A percentile compares a stretch with the other conserved stretches of the same genome.
These are phyloP conservation scores for Endotrypanum monterogeii DNA, from an alignment of 208 protist species.

Conservation along the genomic window DNA sequence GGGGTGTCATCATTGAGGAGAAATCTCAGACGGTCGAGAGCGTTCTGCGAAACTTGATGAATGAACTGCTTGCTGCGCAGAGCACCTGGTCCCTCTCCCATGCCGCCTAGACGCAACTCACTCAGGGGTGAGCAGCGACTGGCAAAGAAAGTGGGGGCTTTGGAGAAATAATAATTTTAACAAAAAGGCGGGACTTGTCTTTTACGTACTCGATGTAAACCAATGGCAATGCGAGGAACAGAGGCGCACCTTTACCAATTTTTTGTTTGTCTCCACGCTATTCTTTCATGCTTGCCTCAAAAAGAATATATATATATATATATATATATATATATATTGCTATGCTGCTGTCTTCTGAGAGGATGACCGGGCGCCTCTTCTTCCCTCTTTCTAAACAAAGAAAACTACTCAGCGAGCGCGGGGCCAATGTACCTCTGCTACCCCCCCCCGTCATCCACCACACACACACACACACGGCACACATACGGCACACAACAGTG, in stretches of 20 bases:
- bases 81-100: slow-evolving; percentile 29
- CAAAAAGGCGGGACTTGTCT: not conserved
- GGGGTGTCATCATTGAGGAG: slow-evolving; percentile 11
- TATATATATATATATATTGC: too few species aligned
- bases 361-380: too few species aligned
- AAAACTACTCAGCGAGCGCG: too few species aligned
- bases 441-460: not conserved
- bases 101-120: not conserved
- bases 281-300: too few species aligned
- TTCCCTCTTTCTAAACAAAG: too few species aligned
- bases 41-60: slow-evolving; percentile 63
- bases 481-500: too few species aligned
- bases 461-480: not conserved
- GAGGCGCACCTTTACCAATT: not conserved
- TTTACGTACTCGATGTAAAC: not conserved
- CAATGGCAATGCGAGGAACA: not conserved
- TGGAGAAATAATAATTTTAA: too few species aligned
- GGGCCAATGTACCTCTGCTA: not conserved
- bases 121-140: not conserved
- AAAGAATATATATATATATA: too few species aligned
- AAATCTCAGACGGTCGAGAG: slow-evolving; percentile 55
- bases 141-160: not conserved
- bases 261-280: not conserved
- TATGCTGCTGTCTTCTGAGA: too few species aligned
- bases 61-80: slow-evolving; percentile 63